Evolutionary conservation across 1,284 basidiomycete species (phyloP), one percentile per base, ranked within the genome.

Genomic region (Mycosarcoma maydis): DNA sequence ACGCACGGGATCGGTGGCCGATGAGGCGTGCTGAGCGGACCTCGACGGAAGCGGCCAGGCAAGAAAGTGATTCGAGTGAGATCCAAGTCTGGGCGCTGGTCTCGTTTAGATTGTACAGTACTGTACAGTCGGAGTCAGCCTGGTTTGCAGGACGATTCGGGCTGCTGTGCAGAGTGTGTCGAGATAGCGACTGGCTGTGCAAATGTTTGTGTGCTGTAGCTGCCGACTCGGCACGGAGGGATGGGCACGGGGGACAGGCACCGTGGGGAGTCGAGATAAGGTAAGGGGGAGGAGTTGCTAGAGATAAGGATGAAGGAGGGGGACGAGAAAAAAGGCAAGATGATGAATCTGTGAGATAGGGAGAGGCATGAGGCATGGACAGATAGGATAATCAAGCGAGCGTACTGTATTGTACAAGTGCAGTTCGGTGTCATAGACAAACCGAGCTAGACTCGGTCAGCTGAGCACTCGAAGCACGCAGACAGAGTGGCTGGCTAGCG

Each of bases 281-380:
- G 41, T 41, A 20, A 39, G 38, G 39, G 38, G 29, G 24, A 20
- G 14, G 32, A n/a, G 6, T 29, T 40, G 46, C 17, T 46, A 48
- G 52, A 62, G 59, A 62, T 62, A 62, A 62, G 52, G 40, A 53
- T 53, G 57, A 20, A 23, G 45, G 45, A 60, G 44, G 50, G 29
- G 47, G 37, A 33, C 29, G 48, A 37, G 33, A n/a, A 23, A 33
- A 20, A 16, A 32, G n/a, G n/a, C 11, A n/a, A 34, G 46, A 54
- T 45, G 52, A 33, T 45, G 51, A 43, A 46, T 34, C 43, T 41
- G 19, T 6, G 52, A 62, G 59, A 62, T 62, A 49, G 57, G 39
- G 29, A 22, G 42, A 17, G 29, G n/a, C n/a, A n/a, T n/a, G 3
- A 33, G 30, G 29, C 29, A 30, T 32, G 22, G 30, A 14, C 13